phyloP scores from a whole-genome alignment of 1,139 yeast species.

The Yamadazyma kanchanaburiensis region DNA sequence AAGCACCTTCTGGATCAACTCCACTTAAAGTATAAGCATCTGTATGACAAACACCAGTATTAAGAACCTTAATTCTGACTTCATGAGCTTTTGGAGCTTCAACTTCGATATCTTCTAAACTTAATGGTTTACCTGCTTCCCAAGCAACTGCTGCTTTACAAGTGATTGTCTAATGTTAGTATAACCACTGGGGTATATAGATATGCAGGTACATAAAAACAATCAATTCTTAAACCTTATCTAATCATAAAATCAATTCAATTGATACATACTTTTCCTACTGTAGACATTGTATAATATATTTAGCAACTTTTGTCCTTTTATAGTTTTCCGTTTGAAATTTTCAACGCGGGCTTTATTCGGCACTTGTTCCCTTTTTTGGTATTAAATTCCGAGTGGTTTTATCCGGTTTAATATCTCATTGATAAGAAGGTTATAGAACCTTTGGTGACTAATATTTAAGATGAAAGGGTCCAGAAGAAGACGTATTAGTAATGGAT shows the following conservation, averaged over 20 bases:
- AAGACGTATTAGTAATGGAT: too few relatives aligned
- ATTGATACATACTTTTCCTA: too few relatives aligned
- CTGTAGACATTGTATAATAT: too few relatives aligned
- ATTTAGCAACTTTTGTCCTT: too few relatives aligned
- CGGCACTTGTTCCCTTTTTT: neutral
- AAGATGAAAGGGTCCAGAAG: too few relatives aligned
- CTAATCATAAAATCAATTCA: too few relatives aligned
- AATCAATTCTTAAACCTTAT: too few relatives aligned
- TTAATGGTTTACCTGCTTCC: conserved; percentile 86
- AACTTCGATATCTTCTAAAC: conserved; percentile 85
- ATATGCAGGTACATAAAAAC: too few relatives aligned
- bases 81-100: conserved; percentile 95
- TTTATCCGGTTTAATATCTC: conserved; percentile 1
- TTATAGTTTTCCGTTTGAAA: conserved; percentile 1
- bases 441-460: too few relatives aligned
- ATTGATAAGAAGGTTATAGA: too few relatives aligned
- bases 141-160: conserved; percentile 98
- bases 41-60: conserved; percentile 97
- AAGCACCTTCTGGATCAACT: conserved; percentile 92
- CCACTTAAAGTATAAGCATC: conserved; percentile 97
- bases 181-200: too few relatives aligned
- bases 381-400: conserved; percentile 1
- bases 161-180: conserved; percentile 70
- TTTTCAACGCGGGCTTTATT: neutral
- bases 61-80: conserved; percentile 82